phyloP scores from a whole-genome alignment of 306 rosid species.

The Glycine soja region DNA sequence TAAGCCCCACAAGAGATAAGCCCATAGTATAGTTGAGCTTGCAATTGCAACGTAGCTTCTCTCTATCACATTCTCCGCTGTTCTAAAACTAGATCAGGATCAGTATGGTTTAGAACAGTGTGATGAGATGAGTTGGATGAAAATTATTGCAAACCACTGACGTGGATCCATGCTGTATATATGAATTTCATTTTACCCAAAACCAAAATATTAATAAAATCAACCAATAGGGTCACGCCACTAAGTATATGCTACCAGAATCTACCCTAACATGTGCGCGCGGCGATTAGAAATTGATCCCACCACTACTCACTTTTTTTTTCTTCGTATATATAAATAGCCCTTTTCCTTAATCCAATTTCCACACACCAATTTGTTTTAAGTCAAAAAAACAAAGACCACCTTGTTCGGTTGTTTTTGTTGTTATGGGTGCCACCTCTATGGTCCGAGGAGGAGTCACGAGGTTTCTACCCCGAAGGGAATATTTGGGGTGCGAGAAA shows the following conservation, averaged over 20 bases:
- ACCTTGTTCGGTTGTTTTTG: neutral
- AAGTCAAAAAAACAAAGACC: neutral
- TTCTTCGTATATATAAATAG: conserved; percentile 30
- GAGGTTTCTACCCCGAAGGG: conserved; percentile 29
- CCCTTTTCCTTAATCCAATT: too few species aligned
- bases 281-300: conserved; percentile 57
- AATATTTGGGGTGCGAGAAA: too few species aligned
- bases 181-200: neutral
- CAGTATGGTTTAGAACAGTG: too few species aligned
- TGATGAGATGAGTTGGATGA: conserved; percentile 15
- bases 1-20: too few species aligned
- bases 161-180: conserved; percentile 83
- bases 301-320: neutral
- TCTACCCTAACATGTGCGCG: conserved; percentile 58
- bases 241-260: neutral
- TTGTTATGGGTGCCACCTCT: conserved; percentile 42
- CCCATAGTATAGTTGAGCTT: too few species aligned
- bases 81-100: conserved; percentile 29
- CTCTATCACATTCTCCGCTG: neutral
- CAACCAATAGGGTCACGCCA: conserved; percentile 43
- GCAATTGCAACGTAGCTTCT: conserved; percentile 18
- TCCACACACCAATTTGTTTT: neutral
- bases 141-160: conserved; percentile 61
- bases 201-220: too few species aligned
- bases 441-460: conserved; percentile 37